Percentiles rank a stretch among this genome's conserved stretches.
phyloP scores from a whole-genome alignment of 1,284 basidiomycete genomes.

The Trametes polyzona region DNA sequence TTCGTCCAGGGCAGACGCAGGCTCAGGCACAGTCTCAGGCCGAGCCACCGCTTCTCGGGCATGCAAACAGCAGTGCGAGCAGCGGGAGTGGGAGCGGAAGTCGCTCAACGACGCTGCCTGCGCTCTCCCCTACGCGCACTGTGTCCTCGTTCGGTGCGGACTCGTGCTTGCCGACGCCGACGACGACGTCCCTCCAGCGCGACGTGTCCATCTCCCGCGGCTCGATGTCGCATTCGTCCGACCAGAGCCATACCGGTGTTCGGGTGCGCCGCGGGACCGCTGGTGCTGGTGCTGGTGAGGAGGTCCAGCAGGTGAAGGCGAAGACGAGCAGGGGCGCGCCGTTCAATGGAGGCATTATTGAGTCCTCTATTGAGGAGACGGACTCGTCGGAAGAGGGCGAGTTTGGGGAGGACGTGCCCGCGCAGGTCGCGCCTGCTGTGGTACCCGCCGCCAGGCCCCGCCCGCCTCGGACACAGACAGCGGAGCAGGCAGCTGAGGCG shows the following conservation, averaged over 20 bases:
- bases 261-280: background rate
- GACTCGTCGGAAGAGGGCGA: constrained; percentile 19
- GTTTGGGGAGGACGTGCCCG: constrained; percentile 2
- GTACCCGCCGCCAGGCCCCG: constrained; percentile 3
- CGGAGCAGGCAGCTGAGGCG: constrained; percentile 13
- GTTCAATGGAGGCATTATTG: constrained; percentile 6
- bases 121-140: constrained; percentile 36
- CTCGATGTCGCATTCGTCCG: constrained; percentile 23
- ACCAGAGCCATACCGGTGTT: constrained; percentile 12
- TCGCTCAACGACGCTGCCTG: constrained; percentile 25
- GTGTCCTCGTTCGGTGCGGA: constrained; percentile 28
- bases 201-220: constrained; percentile 23
- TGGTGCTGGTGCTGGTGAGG: background rate
- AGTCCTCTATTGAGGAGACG: constrained; percentile 25
- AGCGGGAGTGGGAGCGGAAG: constrained; percentile 9
- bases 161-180: constrained; percentile 30
- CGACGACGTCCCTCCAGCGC: constrained; percentile 25
- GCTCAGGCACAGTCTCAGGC: no score
- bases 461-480: constrained; percentile 8
- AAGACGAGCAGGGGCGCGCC: constrained; percentile 1
- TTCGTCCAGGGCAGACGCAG: no score
- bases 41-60: constrained; percentile 10
- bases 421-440: background rate
- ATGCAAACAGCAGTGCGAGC: constrained; percentile 9
- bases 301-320: background rate